Conservation (phyloP, 2,329 filamentous ascomycete genomes). For the Nemania sp. region DNA sequence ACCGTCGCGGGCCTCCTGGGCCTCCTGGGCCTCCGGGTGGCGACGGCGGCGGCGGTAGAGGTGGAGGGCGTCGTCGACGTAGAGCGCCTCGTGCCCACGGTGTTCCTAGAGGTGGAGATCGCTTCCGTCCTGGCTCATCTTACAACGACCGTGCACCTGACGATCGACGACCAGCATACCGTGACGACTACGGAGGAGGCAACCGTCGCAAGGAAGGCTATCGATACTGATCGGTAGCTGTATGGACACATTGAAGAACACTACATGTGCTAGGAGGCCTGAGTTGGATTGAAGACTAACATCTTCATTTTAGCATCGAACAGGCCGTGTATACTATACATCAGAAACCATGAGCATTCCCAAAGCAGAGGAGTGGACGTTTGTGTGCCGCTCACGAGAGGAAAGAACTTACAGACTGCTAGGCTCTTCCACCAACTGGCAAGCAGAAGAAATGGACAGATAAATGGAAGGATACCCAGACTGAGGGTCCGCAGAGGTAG, state of each 20-base stretch:
- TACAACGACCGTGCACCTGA: slow-evolving; percentile 44
- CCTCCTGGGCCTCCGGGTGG: too few species aligned
- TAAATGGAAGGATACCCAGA: slow-evolving; percentile 19
- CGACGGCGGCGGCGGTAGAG: slow-evolving; percentile 42
- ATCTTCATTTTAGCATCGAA: slow-evolving; percentile 2
- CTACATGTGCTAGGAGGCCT: not conserved
- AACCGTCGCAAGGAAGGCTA: slow-evolving; percentile 24
- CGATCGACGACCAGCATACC: slow-evolving; percentile 37
- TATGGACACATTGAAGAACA: not conserved
- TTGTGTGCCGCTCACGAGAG: not conserved
- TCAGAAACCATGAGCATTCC: not conserved
- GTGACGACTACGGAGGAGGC: slow-evolving; percentile 38
- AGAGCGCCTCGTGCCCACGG: slow-evolving; percentile 48
- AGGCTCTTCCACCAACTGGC: not conserved
- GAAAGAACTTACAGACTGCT: slow-evolving; percentile 1
- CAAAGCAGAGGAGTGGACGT: not conserved
- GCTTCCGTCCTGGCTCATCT: slow-evolving; percentile 48
- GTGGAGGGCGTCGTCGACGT: slow-evolving; percentile 45
- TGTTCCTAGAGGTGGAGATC: slow-evolving; percentile 51
- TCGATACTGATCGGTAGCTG: slow-evolving; percentile 22
- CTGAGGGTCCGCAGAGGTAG: slow-evolving; percentile 5
- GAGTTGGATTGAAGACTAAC: not conserved
- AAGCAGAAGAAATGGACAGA: slow-evolving; percentile 9
- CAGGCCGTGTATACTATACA: slow-evolving; percentile 23
- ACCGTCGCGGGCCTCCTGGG: slow-evolving; percentile 41